Base-by-base conservation (phyloP, 441 rosid species). In the Adansonia madagascariensis region DNA sequence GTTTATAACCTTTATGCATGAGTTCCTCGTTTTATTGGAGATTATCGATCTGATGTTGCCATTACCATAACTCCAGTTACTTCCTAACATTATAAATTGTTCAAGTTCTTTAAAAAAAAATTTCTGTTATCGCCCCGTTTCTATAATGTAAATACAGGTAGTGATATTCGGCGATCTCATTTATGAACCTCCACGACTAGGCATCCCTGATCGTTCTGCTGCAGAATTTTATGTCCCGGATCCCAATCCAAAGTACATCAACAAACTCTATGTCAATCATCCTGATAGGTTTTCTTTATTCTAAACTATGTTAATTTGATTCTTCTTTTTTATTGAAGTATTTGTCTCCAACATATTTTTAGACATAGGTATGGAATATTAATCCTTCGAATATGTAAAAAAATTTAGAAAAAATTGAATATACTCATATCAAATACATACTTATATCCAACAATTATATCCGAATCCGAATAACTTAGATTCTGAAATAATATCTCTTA, bases 11-110 rank as follows among this genome's bases (percentile, higher is more conserved):
- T 88, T 59, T 91, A 85, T 71, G 93, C 90, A 41, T 91, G 90
- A 88, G 89, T 83, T 77, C 90, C 91, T 0, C 89, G 95, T 77
- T 91, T 91, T 69, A 87, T 91, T 15, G 95, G 93, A 73, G 93
- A 91, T 81, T 91, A 85, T 67, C 81, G 79, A 73, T 83, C 80
- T 15, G 77, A 80, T 43, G 73, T 56, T 43, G 31, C 82, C 27
- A 64, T 88, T 8, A 83, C 84, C 56, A 82, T 88, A 56, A 64
- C 84, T 63, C 75, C 92, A 79, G 93, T 93, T 89, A 71, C 62
- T 27, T 27, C 10, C 10, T 14, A 47, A 15, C 4, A 10, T 10
- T 10, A 15, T 9, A 47, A 47, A 47, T 47, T 10, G 12, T 47
- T 27, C 2, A 2, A 27, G 31, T 27, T 27, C 31, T 27, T 27